Conservation (phyloP, 1,139 yeast genomes). For the Debaryomycetaceae sp. region DNA sequence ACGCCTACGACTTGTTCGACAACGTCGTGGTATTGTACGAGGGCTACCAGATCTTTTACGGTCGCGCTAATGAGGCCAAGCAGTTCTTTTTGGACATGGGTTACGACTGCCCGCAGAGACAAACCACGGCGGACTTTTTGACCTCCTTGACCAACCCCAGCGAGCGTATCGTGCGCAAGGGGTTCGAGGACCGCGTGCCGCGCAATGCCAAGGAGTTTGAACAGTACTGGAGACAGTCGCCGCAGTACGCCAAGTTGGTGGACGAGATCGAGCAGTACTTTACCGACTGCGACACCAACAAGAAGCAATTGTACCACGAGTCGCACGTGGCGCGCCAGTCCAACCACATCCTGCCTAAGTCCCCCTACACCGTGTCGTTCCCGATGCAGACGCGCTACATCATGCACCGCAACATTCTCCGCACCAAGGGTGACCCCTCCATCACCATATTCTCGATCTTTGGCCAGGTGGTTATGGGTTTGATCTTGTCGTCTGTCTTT, state of each 20-base stretch:
- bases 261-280: conserved; percentile 31
- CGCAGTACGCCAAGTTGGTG: conserved; percentile 36
- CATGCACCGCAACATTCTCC: conserved; percentile 22
- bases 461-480: conserved; percentile 27
- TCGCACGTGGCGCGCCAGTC: conserved; percentile 30
- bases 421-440: conserved; percentile 28
- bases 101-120: conserved; percentile 29
- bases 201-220: conserved; percentile 67
- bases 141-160: conserved; percentile 51
- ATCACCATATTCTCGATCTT: conserved; percentile 21
- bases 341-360: conserved; percentile 17
- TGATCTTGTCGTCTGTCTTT: conserved; percentile 46
- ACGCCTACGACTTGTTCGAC: conserved; percentile 66
- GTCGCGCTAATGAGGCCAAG: conserved; percentile 56
- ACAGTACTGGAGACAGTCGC: conserved; percentile 58
- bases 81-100: conserved; percentile 64
- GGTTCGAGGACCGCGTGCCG: conserved; percentile 62
- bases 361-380: conserved; percentile 33
- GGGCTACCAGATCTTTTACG: conserved; percentile 76
- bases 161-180: conserved; percentile 42
- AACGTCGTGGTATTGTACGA: conserved; percentile 69
- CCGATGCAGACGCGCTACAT: conserved; percentile 30
- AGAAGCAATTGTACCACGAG: conserved; percentile 14
- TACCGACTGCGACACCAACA: conserved; percentile 10
- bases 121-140: conserved; percentile 15